Evolutionary conservation across 2,329 filamentous ascomycete species (phyloP).

Genomic region (Pseudogymnoascus sp.): DNA sequence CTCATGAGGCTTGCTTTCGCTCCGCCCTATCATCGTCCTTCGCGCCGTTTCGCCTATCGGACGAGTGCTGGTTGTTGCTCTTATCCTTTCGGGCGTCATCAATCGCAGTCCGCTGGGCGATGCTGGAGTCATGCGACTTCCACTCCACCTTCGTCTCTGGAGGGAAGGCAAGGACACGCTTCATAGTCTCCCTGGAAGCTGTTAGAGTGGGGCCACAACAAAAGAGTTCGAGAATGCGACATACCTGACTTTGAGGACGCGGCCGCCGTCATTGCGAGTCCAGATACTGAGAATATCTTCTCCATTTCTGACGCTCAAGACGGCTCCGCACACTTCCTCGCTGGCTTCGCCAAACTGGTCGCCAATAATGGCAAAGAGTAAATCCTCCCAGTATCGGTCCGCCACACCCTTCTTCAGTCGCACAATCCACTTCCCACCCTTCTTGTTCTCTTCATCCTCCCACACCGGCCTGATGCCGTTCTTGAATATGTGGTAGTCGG

Average conservation of each 20-base stretch:
- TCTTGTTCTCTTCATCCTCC: slow-evolving; percentile 97
- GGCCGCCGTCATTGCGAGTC: slow-evolving; percentile 87
- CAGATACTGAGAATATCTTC: slow-evolving; percentile 98
- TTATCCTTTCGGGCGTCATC: slow-evolving; percentile 91
- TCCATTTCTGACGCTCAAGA: slow-evolving; percentile 87
- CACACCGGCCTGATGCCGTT: slow-evolving; percentile 94
- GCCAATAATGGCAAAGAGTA: slow-evolving; percentile 82
- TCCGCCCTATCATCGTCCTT: slow-evolving; percentile 16
- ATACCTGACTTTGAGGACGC: slow-evolving; percentile 93
- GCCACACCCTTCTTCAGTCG: slow-evolving; percentile 94
- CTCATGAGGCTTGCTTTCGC: slow-evolving; percentile 10
- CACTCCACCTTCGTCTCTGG: slow-evolving; percentile 86
- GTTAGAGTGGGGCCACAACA: slow-evolving; percentile 3
- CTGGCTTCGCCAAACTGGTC: slow-evolving; percentile 90
- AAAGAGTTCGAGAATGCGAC: slow-evolving; percentile 24
- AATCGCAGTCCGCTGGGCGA: slow-evolving; percentile 82
- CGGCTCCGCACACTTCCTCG: slow-evolving; percentile 91
- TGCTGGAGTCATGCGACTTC: slow-evolving; percentile 94
- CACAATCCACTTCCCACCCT: slow-evolving; percentile 95
- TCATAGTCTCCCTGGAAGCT: slow-evolving; percentile 69
- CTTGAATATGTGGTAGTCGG: slow-evolving; percentile 97
- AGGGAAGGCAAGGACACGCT: slow-evolving; percentile 78
- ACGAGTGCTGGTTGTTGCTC: slow-evolving; percentile 38
- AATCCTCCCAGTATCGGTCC: slow-evolving; percentile 94
- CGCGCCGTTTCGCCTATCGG: slow-evolving; percentile 20